Percentiles rank a stretch among this genome's conserved stretches.
Conservation (phyloP, 331 rosid species). For the Rosa hybrid region DNA sequence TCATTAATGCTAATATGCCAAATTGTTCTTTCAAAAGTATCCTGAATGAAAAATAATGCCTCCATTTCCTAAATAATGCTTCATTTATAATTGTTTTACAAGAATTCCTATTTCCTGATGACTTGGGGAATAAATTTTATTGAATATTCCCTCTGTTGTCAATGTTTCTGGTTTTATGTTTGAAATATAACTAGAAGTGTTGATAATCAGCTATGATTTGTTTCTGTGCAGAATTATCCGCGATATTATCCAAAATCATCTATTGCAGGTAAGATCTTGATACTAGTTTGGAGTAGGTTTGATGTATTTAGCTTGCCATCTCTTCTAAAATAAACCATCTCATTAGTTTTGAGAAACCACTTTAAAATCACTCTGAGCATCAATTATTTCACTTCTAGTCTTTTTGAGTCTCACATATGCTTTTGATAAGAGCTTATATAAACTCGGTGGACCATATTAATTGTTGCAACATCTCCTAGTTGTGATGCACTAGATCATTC, state of each 20-base stretch:
- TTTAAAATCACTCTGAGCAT: not conserved
- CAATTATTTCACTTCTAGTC: slow-evolving; percentile 4
- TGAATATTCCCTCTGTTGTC: not conserved
- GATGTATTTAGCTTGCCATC: slow-evolving; percentile 8
- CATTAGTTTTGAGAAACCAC: not conserved
- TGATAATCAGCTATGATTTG: slow-evolving; percentile 11
- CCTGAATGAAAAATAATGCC: slow-evolving; percentile 12
- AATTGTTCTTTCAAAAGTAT: slow-evolving; percentile 8
- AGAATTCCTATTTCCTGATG: slow-evolving; percentile 3
- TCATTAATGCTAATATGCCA: not conserved
- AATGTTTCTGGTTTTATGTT: slow-evolving; percentile 2
- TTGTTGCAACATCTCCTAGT: slow-evolving; percentile 13
- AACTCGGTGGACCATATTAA: not conserved
- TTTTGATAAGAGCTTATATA: not conserved
- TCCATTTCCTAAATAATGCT: not conserved
- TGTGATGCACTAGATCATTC: not conserved
- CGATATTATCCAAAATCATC: slow-evolving; percentile 95
- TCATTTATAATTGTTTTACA: not conserved
- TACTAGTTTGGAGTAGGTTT: slow-evolving; percentile 23
- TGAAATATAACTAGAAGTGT: slow-evolving; percentile 7
- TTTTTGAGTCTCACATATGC: not conserved
- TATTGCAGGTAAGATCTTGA: slow-evolving; percentile 72
- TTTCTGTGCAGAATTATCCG: slow-evolving; percentile 79
- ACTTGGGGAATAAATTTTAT: not conserved
- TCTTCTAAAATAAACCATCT: not conserved